Evolutionary conservation across 208 protist species (phyloP), one percentile per base, ranked within the genome.

Genomic region (Crithidia thermophila): DNA sequence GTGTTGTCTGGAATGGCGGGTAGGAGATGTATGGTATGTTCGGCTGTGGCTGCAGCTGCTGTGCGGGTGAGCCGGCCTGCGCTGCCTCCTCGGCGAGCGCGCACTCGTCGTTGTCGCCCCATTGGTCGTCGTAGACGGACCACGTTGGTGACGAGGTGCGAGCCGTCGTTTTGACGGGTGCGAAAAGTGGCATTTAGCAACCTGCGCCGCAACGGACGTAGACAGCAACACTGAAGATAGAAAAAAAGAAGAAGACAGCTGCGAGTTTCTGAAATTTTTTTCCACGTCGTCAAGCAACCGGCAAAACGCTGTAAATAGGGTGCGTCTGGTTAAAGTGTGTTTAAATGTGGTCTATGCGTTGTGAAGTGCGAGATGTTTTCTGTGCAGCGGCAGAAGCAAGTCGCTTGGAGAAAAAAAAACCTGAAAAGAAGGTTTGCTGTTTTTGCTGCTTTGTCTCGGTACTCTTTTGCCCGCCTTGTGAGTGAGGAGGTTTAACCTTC

Each of bases 71-170:
- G 9, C 34, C 34, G 34, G 39, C 14, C 25, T 50, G 42, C 2
- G 28, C 40, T n/a, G 36, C 36, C 14, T 51, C 42, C 13, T 39
- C 27, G 20, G 61, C 18, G 10, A 10, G 23, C 33, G 34, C 55
- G 14, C 21, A 8, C 39, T 16, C 34, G 3, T 46, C 47, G 20
- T 27, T 37, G 25, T 52, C 37, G 56, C 37, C 45, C 45, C 50
- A 61, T 2, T 67, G 67, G 13, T 77, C 83, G 21, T 90, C 78
- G 49, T 91, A 91, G 18, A 87, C 81, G n/a, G 85, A 95, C 87
- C 87, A 93, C 59, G 62, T 65, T 0, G 84, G 85, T 18, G 84
- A 90, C 6, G 50, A 25, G 4, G 58, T 37, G 0, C 31, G 52
- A 21, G 31, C 8, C 30, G 20, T 13, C 25, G 43, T n/a, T 46